Percentiles rank a stretch among this genome's conserved stretches.
These are phyloP conservation scores for Bipolaris victoriae DNA, from an alignment of 2,329 filamentous ascomycete species.

Conservation along the genomic window DNA sequence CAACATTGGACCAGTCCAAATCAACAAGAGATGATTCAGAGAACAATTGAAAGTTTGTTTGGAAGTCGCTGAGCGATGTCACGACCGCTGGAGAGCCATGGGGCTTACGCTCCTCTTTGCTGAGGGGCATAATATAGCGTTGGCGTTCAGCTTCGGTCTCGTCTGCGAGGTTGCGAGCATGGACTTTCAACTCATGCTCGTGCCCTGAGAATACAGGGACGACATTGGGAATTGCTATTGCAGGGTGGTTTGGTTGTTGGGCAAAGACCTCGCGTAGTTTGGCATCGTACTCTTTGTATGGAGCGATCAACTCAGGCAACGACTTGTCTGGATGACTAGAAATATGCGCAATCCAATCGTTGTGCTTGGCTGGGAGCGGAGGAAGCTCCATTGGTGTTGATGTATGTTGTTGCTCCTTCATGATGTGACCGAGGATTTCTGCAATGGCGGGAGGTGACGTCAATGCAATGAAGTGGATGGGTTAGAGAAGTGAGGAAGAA, in stretches of 20 bases:
- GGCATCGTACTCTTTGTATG: constrained; percentile 72
- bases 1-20: constrained; percentile 81
- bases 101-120: constrained; percentile 64
- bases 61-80: constrained; percentile 70
- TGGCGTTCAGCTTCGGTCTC: constrained; percentile 68
- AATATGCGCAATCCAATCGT: constrained; percentile 60
- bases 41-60: constrained; percentile 80
- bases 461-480: neutral
- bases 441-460: neutral
- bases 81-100: constrained; percentile 73
- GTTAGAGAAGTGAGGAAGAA: neutral
- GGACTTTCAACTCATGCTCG: constrained; percentile 64
- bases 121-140: constrained; percentile 72
- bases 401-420: constrained; percentile 16
- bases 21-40: constrained; percentile 78
- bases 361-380: constrained; percentile 47
- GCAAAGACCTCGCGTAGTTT: constrained; percentile 71
- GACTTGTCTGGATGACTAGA: constrained; percentile 60
- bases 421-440: neutral
- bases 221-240: constrained; percentile 66
- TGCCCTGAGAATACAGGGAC: constrained; percentile 67
- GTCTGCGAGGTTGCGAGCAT: constrained; percentile 63
- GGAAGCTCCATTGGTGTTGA: constrained; percentile 39
- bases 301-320: constrained; percentile 65
- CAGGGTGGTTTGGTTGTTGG: constrained; percentile 67